A percentile compares a stretch with the other conserved stretches of the same genome.
Evolutionary conservation across 768 basidiomycete species (phyloP).

Genomic region (Russula ochroleuca): DNA sequence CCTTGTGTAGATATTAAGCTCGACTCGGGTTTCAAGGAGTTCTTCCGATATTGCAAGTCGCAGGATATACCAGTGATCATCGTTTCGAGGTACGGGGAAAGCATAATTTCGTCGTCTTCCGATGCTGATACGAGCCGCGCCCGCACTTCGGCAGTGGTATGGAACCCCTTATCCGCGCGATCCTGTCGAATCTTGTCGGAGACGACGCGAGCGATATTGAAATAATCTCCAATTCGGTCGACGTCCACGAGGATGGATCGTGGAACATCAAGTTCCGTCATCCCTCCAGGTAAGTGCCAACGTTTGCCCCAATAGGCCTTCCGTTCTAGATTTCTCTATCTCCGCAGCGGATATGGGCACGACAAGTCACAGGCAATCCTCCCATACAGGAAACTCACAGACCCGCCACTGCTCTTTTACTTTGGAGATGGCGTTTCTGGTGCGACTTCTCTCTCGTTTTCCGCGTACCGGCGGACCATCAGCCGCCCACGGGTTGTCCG

Average conservation of each 20-base stretch:
- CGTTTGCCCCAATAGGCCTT: neutral
- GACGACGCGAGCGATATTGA: conserved; percentile 71
- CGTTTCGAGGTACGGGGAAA: conserved; percentile 68
- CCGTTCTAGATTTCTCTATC: conserved; percentile 6
- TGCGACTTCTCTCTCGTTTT: conserved; percentile 35
- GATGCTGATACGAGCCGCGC: neutral
- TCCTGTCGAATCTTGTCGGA: conserved; percentile 78
- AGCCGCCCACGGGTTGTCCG: neutral
- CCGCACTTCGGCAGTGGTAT: conserved; percentile 59
- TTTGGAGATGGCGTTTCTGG: conserved; percentile 98
- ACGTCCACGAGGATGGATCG: conserved; percentile 54
- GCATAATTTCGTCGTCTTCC: neutral
- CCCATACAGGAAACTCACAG: conserved; percentile 69
- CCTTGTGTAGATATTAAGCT: conserved; percentile 65
- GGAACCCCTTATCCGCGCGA: conserved; percentile 89
- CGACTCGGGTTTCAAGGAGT: conserved; percentile 85
- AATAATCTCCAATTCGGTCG: conserved; percentile 91
- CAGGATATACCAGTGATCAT: conserved; percentile 85
- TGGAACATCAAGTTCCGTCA: conserved; percentile 89
- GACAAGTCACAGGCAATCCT: conserved; percentile 95
- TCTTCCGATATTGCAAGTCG: conserved; percentile 78
- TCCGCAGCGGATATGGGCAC: conserved; percentile 76
- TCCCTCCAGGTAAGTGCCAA: conserved; percentile 60
- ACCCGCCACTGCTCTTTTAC: conserved; percentile 86
- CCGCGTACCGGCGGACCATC: neutral